phyloP scores from a whole-genome alignment of 1,284 basidiomycete genomes.

The Cutaneotrichosporon sp. region DNA sequence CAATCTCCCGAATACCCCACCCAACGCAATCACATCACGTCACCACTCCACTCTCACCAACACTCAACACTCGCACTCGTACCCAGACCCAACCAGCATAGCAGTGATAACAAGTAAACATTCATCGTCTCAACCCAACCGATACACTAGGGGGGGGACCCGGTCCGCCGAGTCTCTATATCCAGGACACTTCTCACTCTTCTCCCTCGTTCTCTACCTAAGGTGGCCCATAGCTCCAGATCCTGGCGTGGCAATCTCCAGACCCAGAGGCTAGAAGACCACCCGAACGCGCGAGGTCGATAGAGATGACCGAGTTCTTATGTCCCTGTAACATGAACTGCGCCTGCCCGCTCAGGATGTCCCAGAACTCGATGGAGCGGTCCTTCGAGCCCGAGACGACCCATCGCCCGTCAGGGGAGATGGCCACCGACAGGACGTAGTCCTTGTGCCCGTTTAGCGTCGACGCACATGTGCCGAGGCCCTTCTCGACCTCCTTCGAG shows the following conservation, averaged over 20 bases:
- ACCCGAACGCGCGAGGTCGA: constrained; percentile 74
- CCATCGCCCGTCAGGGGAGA: constrained; percentile 82
- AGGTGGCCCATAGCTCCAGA: constrained; percentile 62
- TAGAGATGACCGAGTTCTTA: constrained; percentile 87
- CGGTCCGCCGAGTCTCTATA: constrained; percentile 1
- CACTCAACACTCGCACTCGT: too few species aligned
- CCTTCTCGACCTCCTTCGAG: constrained; percentile 51
- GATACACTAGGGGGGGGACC: neutral
- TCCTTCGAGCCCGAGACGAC: constrained; percentile 90
- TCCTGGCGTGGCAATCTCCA: constrained; percentile 79
- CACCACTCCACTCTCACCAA: too few species aligned
- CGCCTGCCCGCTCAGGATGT: constrained; percentile 68
- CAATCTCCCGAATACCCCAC: too few species aligned
- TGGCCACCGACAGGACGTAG: constrained; percentile 60
- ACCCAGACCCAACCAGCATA: too few species aligned
- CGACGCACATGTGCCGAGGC: constrained; percentile 65
- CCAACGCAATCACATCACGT: too few species aligned
- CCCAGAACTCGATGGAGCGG: constrained; percentile 86
- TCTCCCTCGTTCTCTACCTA: constrained; percentile 6
- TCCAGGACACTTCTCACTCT: neutral
- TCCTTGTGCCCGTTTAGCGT: constrained; percentile 81
- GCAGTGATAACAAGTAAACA: neutral
- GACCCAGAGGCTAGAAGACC: constrained; percentile 79
- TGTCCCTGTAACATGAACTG: constrained; percentile 87
- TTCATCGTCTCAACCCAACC: neutral